These are phyloP conservation scores for Gonium pectorale DNA, from an alignment of 139 green algal species.

Conservation along the genomic window DNA sequence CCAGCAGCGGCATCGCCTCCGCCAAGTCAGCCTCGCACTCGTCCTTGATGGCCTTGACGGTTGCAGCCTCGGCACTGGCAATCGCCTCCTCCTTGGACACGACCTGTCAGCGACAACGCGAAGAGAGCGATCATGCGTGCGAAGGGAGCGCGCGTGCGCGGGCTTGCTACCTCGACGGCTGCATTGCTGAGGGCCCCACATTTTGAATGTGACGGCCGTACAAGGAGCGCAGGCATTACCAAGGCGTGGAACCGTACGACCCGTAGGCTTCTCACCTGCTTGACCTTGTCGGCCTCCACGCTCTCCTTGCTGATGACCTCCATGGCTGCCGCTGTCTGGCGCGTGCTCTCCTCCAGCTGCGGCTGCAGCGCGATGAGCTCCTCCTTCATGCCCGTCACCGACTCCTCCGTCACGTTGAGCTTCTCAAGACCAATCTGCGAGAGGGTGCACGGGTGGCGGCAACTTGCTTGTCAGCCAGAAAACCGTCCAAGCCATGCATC, in stretches of 20 bases:
- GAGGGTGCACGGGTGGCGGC: no score
- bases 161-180: no score
- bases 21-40: constrained; percentile 79
- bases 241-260: no score
- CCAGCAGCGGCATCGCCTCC: constrained; percentile 78
- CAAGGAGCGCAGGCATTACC: no score
- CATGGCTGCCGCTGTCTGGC: constrained; percentile 82
- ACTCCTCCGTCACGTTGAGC: constrained; percentile 74
- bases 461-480: no score
- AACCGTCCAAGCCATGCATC: no score
- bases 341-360: constrained; percentile 75
- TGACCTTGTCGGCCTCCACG: constrained; percentile 80
- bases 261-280: constrained; percentile 45
- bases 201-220: no score
- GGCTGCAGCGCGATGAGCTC: constrained; percentile 88
- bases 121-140: neutral
- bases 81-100: constrained; percentile 81
- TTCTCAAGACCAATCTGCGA: constrained; percentile 75
- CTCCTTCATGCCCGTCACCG: constrained; percentile 77
- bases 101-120: constrained; percentile 30
- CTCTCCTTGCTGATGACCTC: constrained; percentile 67
- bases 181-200: no score
- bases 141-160: neutral
- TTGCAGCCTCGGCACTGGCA: constrained; percentile 73
- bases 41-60: constrained; percentile 86